Percentiles rank a stretch among this genome's conserved stretches.
phyloP scores from a whole-genome alignment of 2,329 filamentous ascomycete genomes.

The Neurospora crassa region DNA sequence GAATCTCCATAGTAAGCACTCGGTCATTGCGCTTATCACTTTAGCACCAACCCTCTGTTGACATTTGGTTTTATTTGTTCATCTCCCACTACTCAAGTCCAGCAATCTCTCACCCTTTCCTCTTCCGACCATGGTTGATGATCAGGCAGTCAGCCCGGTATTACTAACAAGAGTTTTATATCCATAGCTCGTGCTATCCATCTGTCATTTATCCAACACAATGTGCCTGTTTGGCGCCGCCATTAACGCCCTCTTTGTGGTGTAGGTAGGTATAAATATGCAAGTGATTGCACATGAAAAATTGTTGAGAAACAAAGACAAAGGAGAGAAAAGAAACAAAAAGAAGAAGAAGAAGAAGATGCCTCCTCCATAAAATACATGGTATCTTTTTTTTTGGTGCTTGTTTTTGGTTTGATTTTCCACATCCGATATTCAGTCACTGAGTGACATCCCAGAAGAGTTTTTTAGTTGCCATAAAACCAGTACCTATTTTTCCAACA shows the following conservation, averaged over 20 bases:
- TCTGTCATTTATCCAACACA: background rate
- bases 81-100: background rate
- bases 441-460: background rate
- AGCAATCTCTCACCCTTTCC: background rate
- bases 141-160: background rate
- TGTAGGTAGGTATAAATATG: background rate
- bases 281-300: background rate
- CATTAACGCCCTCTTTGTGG: background rate
- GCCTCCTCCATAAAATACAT: background rate
- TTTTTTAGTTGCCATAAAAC: slow-evolving; percentile 12
- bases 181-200: background rate
- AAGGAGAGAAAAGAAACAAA: background rate
- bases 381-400: background rate
- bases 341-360: background rate
- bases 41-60: background rate
- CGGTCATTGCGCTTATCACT: background rate
- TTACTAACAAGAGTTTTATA: background rate
- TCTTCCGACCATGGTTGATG: background rate
- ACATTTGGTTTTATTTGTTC: background rate
- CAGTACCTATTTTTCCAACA: slow-evolving; percentile 9
- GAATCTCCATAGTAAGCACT: background rate
- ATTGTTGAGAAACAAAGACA: background rate
- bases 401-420: background rate
- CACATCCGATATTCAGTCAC: background rate
- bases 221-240: background rate